Percentiles rank a stretch among this genome's conserved stretches.
Evolutionary conservation across 257 asterid species (phyloP).

Genomic region (Rhazya stricta): DNA sequence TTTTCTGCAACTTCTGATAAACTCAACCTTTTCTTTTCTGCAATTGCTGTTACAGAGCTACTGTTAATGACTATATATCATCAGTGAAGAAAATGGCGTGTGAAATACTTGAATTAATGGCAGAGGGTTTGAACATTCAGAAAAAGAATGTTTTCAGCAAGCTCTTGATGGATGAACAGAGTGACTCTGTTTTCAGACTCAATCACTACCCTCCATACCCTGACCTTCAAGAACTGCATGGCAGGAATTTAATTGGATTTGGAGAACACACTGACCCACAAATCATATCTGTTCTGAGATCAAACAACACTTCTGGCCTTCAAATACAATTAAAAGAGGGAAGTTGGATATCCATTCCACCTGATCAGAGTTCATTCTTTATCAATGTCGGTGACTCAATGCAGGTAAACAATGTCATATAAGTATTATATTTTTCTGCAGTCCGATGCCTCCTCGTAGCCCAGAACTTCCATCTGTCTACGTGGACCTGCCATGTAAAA

Average conservation of each 20-base stretch:
- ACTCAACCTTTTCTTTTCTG: background rate
- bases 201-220: slow-evolving; percentile 70
- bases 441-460: background rate
- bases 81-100: slow-evolving; percentile 36
- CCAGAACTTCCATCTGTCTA: background rate
- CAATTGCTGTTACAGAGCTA: slow-evolving; percentile 18
- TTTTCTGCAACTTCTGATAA: background rate
- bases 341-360: slow-evolving; percentile 64
- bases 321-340: slow-evolving; percentile 63
- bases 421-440: background rate
- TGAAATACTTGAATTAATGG: slow-evolving; percentile 35
- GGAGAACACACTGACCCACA: slow-evolving; percentile 91
- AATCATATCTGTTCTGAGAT: slow-evolving; percentile 71
- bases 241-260: slow-evolving; percentile 48
- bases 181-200: slow-evolving; percentile 38
- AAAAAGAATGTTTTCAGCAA: slow-evolving; percentile 33
- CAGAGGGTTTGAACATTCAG: slow-evolving; percentile 31
- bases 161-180: slow-evolving; percentile 33
- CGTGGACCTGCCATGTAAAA: slow-evolving; percentile 3
- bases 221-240: slow-evolving; percentile 28
- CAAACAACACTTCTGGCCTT: slow-evolving; percentile 72
- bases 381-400: slow-evolving; percentile 77
- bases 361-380: slow-evolving; percentile 72
- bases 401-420: slow-evolving; percentile 43
- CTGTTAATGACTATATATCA: slow-evolving; percentile 29